Evolutionary conservation across 1,284 basidiomycete genomes (phyloP), one percentile per base, ranked within the genome.

Genomic region (Trichosporon coremiiforme): DNA sequence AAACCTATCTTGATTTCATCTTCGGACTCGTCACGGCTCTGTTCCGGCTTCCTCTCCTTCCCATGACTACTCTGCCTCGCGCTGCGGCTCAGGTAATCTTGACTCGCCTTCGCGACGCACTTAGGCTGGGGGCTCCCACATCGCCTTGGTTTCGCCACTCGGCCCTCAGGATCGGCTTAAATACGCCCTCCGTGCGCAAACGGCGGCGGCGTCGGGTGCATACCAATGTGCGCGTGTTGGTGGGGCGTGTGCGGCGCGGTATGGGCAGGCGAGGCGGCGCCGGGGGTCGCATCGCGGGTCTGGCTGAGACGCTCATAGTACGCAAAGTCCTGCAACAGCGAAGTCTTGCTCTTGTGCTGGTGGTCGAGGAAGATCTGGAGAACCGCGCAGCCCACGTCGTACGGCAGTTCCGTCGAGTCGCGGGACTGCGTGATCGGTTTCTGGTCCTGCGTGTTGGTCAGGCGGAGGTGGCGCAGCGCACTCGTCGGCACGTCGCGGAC

Each of bases 371-470:
- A 95, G 77, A 97, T 97, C 70, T 91, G 89, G 45, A 98, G 87
- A 88, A 97, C 95, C 81, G 97, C 95, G 80, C 93, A 90, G 2
- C 95, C 95, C 38, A 93, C 94, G 75, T 97, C 95, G 60, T 93
- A 92, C 63, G 94, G 89, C 25, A 98, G 86, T 79, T 98, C 95
- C 20, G 53, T 66, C 55, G 38, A 38, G 73, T 85, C 84, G 17
- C 84, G 77, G 25, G 93, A 95, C 78, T 95, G 95, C 1, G 94
- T 97, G 69, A 98, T 95, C 1, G 95, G 95, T 84, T 98, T 98
- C 78, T 93, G 90, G 82, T 98, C 95, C 77, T 92, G 93, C 2
- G 95, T 98, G 83, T 98, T 98, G 80, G 93, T 95, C 72, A 75
- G 76, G 8, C 81, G 75, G 67, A 80, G 77, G 50, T 83, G 82